Conservation (phyloP, 768 basidiomycete species). For the Termitomyces sp. region DNA sequence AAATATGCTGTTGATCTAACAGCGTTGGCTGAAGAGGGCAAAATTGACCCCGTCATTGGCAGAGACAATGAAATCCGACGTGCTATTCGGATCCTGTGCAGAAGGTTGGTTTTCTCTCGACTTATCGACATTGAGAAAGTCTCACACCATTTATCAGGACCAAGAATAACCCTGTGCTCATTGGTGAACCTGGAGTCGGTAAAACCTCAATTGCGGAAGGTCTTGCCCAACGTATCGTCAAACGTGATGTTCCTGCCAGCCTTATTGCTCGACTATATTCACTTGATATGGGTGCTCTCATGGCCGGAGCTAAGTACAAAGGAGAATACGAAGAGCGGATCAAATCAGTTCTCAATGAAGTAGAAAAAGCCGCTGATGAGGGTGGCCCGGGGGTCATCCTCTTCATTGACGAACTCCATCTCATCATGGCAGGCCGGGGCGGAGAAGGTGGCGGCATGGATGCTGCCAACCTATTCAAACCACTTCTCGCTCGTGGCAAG, state of each 20-base stretch:
- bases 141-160: conserved; percentile 43
- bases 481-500: conserved; percentile 83
- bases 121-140: not conserved
- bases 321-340: conserved; percentile 96
- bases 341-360: conserved; percentile 87
- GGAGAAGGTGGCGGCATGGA: conserved; percentile 89
- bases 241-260: conserved; percentile 81
- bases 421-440: conserved; percentile 88
- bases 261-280: conserved; percentile 75
- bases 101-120: conserved; percentile 41
- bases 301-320: conserved; percentile 91
- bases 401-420: conserved; percentile 93
- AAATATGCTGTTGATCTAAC: conserved; percentile 90
- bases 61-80: conserved; percentile 90
- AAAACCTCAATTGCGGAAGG: conserved; percentile 96
- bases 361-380: conserved; percentile 81
- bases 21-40: conserved; percentile 82
- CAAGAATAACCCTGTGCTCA: conserved; percentile 96
- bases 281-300: conserved; percentile 92
- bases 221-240: conserved; percentile 91
- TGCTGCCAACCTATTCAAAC: conserved; percentile 89
- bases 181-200: conserved; percentile 93
- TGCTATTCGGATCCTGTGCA: conserved; percentile 75
- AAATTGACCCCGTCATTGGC: conserved; percentile 94
- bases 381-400: conserved; percentile 78